Percentiles rank a stretch among this genome's conserved stretches.
phyloP scores from a whole-genome alignment of 139 green algal genomes.

The Coccomyxa sp. region DNA sequence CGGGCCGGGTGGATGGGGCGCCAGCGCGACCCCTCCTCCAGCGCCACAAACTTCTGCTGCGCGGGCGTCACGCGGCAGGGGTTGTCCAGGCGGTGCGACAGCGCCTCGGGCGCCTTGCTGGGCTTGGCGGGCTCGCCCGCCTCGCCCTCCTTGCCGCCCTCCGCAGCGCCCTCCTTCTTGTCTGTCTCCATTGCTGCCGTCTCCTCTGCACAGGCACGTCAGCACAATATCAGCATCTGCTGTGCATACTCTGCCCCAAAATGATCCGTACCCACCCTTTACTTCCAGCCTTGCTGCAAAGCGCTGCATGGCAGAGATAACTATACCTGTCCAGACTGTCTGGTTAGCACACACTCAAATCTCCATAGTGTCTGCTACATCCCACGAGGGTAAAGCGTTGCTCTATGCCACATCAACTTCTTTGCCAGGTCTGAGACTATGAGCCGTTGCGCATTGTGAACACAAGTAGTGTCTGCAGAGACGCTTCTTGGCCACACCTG shows the following conservation, averaged over 20 bases:
- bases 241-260: too few species aligned
- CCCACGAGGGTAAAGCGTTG: too few species aligned
- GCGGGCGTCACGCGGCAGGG: slow-evolving; percentile 79
- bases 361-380: not conserved
- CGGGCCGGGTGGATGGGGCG: slow-evolving; percentile 25
- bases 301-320: too few species aligned
- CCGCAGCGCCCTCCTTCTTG: not conserved
- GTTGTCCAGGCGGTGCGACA: slow-evolving; percentile 70
- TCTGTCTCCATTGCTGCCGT: slow-evolving; percentile 14
- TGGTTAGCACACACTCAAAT: not conserved
- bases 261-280: not conserved
- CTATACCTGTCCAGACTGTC: too few species aligned
- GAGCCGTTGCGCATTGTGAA: not conserved
- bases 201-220: not conserved
- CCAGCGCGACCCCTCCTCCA: slow-evolving; percentile 24
- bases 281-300: not conserved
- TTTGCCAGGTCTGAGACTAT: not conserved
- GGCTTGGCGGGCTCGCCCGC: not conserved
- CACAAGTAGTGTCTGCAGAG: not conserved
- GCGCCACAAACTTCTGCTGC: slow-evolving; percentile 24
- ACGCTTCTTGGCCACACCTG: not conserved
- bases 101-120: slow-evolving; percentile 54
- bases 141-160: slow-evolving; percentile 25
- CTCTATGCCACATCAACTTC: not conserved
- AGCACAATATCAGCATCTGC: too few species aligned